Base-by-base conservation (phyloP, 768 basidiomycete species). In the Lentinula detonsa region DNA sequence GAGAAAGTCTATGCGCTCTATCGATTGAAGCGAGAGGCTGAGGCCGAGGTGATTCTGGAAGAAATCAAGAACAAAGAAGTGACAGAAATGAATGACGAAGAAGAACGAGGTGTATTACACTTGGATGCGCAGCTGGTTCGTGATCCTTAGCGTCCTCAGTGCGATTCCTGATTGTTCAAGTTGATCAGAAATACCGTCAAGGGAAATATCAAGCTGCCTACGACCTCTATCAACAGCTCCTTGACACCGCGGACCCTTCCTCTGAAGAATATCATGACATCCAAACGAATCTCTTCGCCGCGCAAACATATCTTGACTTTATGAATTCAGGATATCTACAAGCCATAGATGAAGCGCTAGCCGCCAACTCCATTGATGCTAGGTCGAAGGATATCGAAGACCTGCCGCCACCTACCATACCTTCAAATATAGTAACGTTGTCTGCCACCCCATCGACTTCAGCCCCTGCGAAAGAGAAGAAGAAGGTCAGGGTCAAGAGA, bases 261-360 rank as follows among this genome's bases (percentile, higher is more conserved):
- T 88, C 91, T 31, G 90, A 95, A 67, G 94, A 96, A 75, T 85
- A 93, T 68, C 83, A 90, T 4, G 94, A 95, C 70, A 86, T 95
- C 69, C 77, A 88, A 42, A 93, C 86, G 63, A 96, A 97, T 73
- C 84, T 95, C 61, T 78, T 84, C 60, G 93, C 94, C 4, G 81
- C 93, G 2, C 85, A 91, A 69, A 80, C 81, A 61, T 92, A 94
- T 69, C 82, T 93, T 60, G 89, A 93, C 69, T 97, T 96, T 76
- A 83, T 92, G 71, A 83, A 83, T 67, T 80, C 83, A 28, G 85
- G 82, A 50, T 93, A 83, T 75, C 76, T 85, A 40, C 85, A 75
- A 62, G 79, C 83, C 28, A 77, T 92, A n/a, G 85, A 85, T 68
- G 70, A 77, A 33, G 74, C 91, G 35, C 84, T 86, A 5, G 67